Percentiles rank a stretch among this genome's conserved stretches.
phyloP scores from a whole-genome alignment of 352 stramenopile species.

The Chloridella minuta region DNA sequence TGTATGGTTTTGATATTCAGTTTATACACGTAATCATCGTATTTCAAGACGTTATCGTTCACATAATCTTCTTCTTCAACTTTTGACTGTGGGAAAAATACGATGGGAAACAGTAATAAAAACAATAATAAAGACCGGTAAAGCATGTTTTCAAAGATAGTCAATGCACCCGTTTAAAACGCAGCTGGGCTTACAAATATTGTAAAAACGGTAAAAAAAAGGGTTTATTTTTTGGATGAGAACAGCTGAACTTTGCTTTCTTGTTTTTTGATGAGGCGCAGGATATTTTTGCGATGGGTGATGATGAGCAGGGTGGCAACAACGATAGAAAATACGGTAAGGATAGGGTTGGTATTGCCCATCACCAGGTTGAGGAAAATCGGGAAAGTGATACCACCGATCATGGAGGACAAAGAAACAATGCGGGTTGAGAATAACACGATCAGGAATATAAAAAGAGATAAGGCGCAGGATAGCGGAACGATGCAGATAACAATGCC shows the following conservation, averaged over 20 bases:
- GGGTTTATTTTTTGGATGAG: neutral
- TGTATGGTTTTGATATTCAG: neutral
- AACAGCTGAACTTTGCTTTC: neutral
- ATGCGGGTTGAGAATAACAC: neutral
- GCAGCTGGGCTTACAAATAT: too few species aligned
- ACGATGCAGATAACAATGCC: neutral
- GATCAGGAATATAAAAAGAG: neutral
- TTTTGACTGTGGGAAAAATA: neutral
- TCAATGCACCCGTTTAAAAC: too few species aligned
- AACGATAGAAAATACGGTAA: neutral
- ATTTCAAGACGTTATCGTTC: neutral
- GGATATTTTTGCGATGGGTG: neutral
- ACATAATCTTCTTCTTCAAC: neutral
- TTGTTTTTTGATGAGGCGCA: neutral
- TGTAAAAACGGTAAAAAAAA: neutral
- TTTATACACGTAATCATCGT: neutral
- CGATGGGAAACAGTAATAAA: neutral
- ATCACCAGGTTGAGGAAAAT: neutral
- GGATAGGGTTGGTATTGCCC: neutral
- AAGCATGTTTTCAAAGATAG: neutral
- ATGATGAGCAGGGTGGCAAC: neutral
- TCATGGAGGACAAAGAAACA: neutral
- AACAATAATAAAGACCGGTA: neutral
- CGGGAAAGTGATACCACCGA: neutral
- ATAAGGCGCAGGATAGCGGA: neutral